Percentiles rank a stretch among this genome's conserved stretches.
phyloP scores from a whole-genome alignment of 1,284 basidiomycete species.

The Sporisorium sorghi region DNA sequence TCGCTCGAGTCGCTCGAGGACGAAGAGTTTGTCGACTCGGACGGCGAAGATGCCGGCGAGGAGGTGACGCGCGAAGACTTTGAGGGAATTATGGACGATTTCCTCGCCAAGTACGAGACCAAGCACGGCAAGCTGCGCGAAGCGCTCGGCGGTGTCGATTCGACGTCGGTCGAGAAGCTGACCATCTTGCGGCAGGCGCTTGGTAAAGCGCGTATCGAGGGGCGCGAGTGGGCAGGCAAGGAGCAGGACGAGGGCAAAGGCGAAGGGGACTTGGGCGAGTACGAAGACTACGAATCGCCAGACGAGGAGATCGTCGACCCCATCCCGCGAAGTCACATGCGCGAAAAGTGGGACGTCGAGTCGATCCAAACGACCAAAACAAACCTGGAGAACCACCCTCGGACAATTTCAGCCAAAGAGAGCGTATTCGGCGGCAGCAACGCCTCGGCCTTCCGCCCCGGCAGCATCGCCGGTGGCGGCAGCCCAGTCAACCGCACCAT shows the following conservation, averaged over 20 bases:
- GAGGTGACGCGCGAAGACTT: conserved; percentile 84
- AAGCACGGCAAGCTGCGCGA: conserved; percentile 84
- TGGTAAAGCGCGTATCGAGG: conserved; percentile 55
- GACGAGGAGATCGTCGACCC: conserved; percentile 67
- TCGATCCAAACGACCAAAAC: conserved; percentile 66
- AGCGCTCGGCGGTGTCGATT: conserved; percentile 54
- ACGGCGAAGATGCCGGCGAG: conserved; percentile 75
- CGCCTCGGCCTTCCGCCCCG: conserved; percentile 34
- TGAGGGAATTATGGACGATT: conserved; percentile 90
- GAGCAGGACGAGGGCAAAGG: conserved; percentile 70
- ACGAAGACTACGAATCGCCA: conserved; percentile 82
- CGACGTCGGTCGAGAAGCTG: conserved; percentile 77
- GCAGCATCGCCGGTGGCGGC: conserved; percentile 21
- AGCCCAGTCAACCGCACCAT: conserved; percentile 21
- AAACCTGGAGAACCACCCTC: conserved; percentile 67
- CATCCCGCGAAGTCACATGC: conserved; percentile 39
- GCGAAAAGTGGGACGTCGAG: conserved; percentile 68
- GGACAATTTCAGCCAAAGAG: conserved; percentile 57
- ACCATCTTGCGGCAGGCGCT: conserved; percentile 69
- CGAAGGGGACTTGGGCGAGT: conserved; percentile 75
- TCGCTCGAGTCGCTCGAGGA: conserved; percentile 78
- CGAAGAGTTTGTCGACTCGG: conserved; percentile 70
- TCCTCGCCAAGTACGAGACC: conserved; percentile 91
- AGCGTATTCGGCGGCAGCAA: conserved; percentile 53
- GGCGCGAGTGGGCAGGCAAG: conserved; percentile 45